Evolutionary conservation across 2,329 filamentous ascomycete genomes (phyloP).

Genomic region (Canariomyces notabilis): DNA sequence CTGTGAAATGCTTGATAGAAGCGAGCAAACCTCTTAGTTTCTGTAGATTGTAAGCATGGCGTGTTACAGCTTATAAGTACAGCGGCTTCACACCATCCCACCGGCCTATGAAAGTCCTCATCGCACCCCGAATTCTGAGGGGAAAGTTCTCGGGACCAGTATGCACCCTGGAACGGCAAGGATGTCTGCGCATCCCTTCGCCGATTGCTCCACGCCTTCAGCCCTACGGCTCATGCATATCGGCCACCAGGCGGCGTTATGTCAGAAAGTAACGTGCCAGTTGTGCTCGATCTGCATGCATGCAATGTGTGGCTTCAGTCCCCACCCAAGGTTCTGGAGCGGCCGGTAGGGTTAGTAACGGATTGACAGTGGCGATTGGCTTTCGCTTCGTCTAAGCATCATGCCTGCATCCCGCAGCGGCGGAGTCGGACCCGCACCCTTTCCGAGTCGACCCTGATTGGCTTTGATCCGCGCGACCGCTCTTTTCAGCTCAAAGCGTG

Average conservation of each 20-base stretch:
- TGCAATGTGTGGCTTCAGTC: neutral
- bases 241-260: neutral
- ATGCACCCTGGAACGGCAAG: neutral
- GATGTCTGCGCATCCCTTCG: neutral
- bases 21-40: too few species aligned
- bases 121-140: too few species aligned
- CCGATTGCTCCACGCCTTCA: conserved; percentile 7
- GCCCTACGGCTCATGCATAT: conserved; percentile 14
- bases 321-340: conserved; percentile 10
- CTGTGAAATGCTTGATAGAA: neutral
- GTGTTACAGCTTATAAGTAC: neutral
- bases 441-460: conserved; percentile 8
- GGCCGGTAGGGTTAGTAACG: conserved; percentile 1
- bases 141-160: conserved; percentile 4
- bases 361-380: conserved; percentile 8
- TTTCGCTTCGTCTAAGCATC: conserved; percentile 1
- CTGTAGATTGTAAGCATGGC: too few species aligned
- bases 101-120: too few species aligned
- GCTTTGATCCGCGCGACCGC: conserved; percentile 6
- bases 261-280: conserved; percentile 17
- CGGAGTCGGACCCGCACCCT: conserved; percentile 1
- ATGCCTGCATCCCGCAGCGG: conserved; percentile 9
- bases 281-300: conserved; percentile 2
- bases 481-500: conserved; percentile 15
- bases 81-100: neutral